Conservation (phyloP, 805 yeast genomes). For the Grigorovia yakushimaensis region DNA sequence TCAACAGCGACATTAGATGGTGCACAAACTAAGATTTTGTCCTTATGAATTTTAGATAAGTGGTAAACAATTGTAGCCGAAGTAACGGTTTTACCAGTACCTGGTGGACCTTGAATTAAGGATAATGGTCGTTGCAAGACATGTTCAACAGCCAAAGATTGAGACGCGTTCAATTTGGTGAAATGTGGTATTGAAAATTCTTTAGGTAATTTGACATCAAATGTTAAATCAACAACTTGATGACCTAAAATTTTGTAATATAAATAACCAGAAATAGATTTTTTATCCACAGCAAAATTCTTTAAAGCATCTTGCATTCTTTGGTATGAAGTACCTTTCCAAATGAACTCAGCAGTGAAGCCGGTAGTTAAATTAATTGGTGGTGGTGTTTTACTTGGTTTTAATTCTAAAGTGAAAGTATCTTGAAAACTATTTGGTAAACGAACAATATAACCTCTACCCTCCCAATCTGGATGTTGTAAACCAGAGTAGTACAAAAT, state of each 20-base stretch:
- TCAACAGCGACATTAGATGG: constrained; percentile 95
- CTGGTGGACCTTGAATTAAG: constrained; percentile 92
- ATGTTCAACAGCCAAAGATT: constrained; percentile 60
- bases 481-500: constrained; percentile 53
- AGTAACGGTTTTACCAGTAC: constrained; percentile 92
- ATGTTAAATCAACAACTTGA: constrained; percentile 54
- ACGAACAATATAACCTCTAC: constrained; percentile 59
- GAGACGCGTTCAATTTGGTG: constrained; percentile 66
- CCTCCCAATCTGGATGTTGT: constrained; percentile 57
- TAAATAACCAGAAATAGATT: constrained; percentile 62
- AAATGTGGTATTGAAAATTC: constrained; percentile 56
- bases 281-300: constrained; percentile 57
- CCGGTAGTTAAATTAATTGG: constrained; percentile 53
- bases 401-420: constrained; percentile 62
- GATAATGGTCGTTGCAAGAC: constrained; percentile 67
- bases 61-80: constrained; percentile 84
- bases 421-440: constrained; percentile 60
- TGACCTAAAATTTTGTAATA: constrained; percentile 77
- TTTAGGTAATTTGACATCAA: constrained; percentile 52
- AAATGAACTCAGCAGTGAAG: constrained; percentile 77
- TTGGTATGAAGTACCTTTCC: constrained; percentile 78
- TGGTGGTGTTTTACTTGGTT: constrained; percentile 30
- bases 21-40: constrained; percentile 77
- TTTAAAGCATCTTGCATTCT: constrained; percentile 77
- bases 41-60: constrained; percentile 49